Base-by-base conservation (phyloP, 2,329 filamentous ascomycete genomes). In the Annulohypoxylon truncatum region DNA sequence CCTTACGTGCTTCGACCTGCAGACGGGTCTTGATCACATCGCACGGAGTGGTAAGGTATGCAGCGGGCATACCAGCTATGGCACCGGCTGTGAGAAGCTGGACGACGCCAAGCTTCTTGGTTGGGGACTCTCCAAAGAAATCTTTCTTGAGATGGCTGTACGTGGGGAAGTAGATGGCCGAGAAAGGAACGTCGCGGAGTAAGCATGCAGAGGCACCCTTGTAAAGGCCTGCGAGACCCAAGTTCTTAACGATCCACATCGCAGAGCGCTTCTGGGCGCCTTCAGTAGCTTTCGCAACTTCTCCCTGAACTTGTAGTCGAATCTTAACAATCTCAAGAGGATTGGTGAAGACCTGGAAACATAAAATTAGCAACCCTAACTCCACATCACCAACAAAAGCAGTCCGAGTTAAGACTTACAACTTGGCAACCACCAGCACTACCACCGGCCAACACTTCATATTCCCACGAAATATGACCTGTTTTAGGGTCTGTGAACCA, bases 281-380 rank as follows among this genome's bases (percentile, higher is more conserved):
- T 70, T 96, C 92, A 24, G 93, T 89, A 50, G 85, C 92, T 83
- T 97, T 98, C 70, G 93, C 91, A 42, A 97, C 90, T 81, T 99
- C 96, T 64, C 96, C 96, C 83, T 99, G 96, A 22, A 99, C 92
- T 80, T 99, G 96, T 56, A 99, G 89, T 71, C 96, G 92, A 77
- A 99, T 99, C 85, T 99, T 99, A 84, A 99, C 96, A 77, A 99
- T 99, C 80, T 99, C 96, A 15, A 99, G 89, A 24, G 96, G 96
- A 80, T 98, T 99, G 72, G 94, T 97, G 82, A 98, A 98, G 74
- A 97, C 89, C 92, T 71, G 66, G 54, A 58, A 33, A 12, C 28
- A 29, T 33, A 15, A 33, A 13, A 26, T 68, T 57, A 71, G 73
- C 57, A 59, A 56, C 24, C 1, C 13, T 2, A 4, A 20, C 35